These are phyloP conservation scores for Zychaea mexicana DNA, from an alignment of 371 early-diverging fungal genomes.

Conservation along the genomic window DNA sequence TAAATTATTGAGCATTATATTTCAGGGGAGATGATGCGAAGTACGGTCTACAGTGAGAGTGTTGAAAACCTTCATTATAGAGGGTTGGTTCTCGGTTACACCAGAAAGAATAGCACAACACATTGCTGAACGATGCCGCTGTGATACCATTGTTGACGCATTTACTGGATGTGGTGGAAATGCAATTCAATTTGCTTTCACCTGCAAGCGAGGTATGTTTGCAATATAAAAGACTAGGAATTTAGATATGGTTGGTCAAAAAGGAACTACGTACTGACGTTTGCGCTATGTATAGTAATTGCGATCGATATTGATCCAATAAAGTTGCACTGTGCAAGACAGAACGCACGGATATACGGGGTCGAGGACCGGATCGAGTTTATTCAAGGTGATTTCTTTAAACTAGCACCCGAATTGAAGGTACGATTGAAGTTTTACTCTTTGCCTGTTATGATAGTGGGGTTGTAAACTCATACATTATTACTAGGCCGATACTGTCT, in stretches of 20 bases:
- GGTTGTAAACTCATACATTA: no score
- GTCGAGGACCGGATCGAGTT: conserved; percentile 93
- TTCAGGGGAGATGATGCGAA: no score
- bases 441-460: neutral
- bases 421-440: conserved; percentile 18
- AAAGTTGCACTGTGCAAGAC: conserved; percentile 76
- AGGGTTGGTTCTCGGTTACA: conserved; percentile 97
- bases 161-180: conserved; percentile 98
- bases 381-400: conserved; percentile 82
- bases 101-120: conserved; percentile 90
- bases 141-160: conserved; percentile 84
- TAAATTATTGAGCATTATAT: conserved; percentile 23
- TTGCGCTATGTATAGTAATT: conserved; percentile 70
- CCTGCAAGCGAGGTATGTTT: conserved; percentile 66
- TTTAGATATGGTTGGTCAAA: neutral
- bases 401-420: conserved; percentile 63
- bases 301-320: conserved; percentile 91
- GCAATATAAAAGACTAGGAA: neutral
- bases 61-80: conserved; percentile 34
- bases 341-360: conserved; percentile 91
- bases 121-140: conserved; percentile 75
- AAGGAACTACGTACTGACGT: neutral
- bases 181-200: conserved; percentile 91
- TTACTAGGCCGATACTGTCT: conserved; percentile 88
- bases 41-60: no score